These are phyloP conservation scores for Suillus alpinus DNA, from an alignment of 768 basidiomycete genomes.

Conservation along the genomic window DNA sequence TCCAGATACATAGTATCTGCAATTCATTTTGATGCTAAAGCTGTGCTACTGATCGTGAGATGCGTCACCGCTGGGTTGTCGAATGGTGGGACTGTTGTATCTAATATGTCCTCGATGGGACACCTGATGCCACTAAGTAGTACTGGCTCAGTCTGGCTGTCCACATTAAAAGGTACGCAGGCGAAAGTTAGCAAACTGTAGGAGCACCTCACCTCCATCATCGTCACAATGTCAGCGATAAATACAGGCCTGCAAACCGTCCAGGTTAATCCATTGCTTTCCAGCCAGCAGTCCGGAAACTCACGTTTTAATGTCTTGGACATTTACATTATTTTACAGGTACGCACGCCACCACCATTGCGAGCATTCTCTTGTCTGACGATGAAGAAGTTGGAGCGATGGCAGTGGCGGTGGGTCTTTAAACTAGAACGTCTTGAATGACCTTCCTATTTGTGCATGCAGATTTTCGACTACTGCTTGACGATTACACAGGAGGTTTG, in stretches of 20 bases:
- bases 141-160: not conserved
- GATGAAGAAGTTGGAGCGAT: not conserved
- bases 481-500: conserved; percentile 2
- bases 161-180: not conserved
- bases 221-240: not conserved
- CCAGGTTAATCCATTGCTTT: not conserved
- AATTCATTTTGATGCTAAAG: too few relatives aligned
- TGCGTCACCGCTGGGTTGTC: too few relatives aligned
- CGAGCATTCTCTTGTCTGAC: not conserved
- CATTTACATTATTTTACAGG: not conserved
- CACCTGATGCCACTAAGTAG: too few relatives aligned
- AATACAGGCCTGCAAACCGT: not conserved
- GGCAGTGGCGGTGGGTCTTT: not conserved
- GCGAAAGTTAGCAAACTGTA: not conserved
- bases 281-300: not conserved
- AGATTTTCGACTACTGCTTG: conserved; percentile 4
- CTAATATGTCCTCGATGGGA: too few relatives aligned
- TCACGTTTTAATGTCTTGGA: not conserved
- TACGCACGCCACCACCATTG: not conserved
- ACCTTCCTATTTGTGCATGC: not conserved
- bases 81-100: too few relatives aligned
- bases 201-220: not conserved
- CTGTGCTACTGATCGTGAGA: too few relatives aligned
- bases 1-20: too few relatives aligned
- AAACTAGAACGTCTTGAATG: not conserved